Evolutionary conservation across 1,284 basidiomycete species (phyloP), one percentile per base, ranked within the genome.

Genomic region (Melanopsichium pennsylvanicum): DNA sequence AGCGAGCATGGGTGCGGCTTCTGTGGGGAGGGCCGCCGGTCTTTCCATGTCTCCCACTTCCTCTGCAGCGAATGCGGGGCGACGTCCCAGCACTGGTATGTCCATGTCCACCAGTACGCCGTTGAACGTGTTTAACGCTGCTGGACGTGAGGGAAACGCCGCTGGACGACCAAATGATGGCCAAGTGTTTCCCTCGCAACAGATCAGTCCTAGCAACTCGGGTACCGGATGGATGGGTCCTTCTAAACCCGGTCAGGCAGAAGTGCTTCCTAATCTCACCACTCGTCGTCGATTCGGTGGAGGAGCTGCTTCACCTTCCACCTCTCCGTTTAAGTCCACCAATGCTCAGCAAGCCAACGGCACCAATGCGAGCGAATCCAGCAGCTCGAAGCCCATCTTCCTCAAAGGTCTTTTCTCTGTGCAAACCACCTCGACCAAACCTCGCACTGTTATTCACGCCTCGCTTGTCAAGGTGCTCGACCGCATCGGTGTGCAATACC

Each of bases 371-470:
- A 48, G 23, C 36, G 54, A 62, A 15, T 22, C 38, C 16, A 36
- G 43, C n/a, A 47, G 41, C 5, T 69, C 73, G 12, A 79, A 80
- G 51, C 77, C 77, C 10, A 70, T 79, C 35, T 80, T 80, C 57
- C 75, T 81, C 41, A 81, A 83, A 60, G 83, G 83, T 5, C 70
- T 84, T 11, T 84, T 83, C 58, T 81, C 80, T 32, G 95, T 97
- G 33, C 90, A 92, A 26, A 98, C 95, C 10, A 98, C 95, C 0
- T 91, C 92, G 29, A 94, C 93, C 8, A 97, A 96, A 79, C 83
- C 90, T 9, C 90, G 93, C 2, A 83, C 86, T 6, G 85, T 87
- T 12, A 88, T 97, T 82, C 90, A 92, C 76, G 84, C 86, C 31
- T 93, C 97, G 81, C 89, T 98, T 64, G 86, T 88, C 37, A 87